Conservation (phyloP, 495 filamentous ascomycete genomes). For the Talaromyces proteolyticus region DNA sequence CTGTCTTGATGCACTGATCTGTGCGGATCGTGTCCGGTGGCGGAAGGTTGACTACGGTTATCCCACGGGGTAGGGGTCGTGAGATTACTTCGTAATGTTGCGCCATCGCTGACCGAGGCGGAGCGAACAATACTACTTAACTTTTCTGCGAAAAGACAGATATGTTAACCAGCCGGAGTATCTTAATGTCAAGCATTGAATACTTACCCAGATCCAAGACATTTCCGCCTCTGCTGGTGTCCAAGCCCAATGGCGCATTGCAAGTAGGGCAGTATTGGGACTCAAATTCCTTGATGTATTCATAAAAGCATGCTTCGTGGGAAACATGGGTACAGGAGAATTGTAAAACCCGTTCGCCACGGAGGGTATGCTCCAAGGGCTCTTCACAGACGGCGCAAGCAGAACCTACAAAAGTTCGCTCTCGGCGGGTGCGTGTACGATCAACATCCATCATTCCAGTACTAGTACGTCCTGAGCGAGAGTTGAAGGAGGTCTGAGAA, state of each 20-base stretch:
- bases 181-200: constrained; percentile 4
- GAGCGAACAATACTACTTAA: constrained; percentile 91
- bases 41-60: constrained; percentile 40
- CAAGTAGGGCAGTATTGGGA: constrained; percentile 94
- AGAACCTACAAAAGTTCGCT: constrained; percentile 91
- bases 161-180: neutral
- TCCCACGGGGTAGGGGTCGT: constrained; percentile 56
- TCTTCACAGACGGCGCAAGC: constrained; percentile 97
- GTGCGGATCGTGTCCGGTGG: constrained; percentile 35
- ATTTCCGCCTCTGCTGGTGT: constrained; percentile 93
- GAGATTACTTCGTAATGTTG: constrained; percentile 40
- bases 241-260: constrained; percentile 85
- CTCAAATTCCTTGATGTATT: constrained; percentile 94
- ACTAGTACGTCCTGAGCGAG: constrained; percentile 50
- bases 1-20: constrained; percentile 27
- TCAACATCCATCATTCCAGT: constrained; percentile 75
- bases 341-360: constrained; percentile 91
- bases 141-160: constrained; percentile 59
- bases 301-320: constrained; percentile 98
- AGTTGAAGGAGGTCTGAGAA: constrained; percentile 39
- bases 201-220: constrained; percentile 85
- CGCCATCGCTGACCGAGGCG: constrained; percentile 61
- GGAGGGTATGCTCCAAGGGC: constrained; percentile 91
- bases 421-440: constrained; percentile 72
- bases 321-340: constrained; percentile 95